Evolutionary conservation across 2,329 filamentous ascomycete species (phyloP).

Genomic region (Aspergillus intermedius): DNA sequence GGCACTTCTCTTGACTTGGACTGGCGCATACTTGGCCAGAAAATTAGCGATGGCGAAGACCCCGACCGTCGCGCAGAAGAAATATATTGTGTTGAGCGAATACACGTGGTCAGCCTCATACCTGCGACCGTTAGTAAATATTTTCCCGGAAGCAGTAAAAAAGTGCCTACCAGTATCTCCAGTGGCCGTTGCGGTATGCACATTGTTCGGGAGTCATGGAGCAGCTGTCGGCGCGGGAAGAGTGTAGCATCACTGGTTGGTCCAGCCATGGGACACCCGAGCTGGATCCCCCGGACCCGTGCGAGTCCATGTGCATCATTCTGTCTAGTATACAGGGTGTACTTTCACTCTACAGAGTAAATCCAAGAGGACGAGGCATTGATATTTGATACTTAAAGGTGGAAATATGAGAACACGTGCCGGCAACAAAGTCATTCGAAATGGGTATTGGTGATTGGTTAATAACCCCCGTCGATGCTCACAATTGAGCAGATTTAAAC

Average conservation of each 20-base stretch:
- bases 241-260: conserved; percentile 27
- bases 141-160: background rate
- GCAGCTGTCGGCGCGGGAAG: conserved; percentile 22
- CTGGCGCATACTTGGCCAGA: conserved; percentile 23
- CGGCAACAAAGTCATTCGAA: background rate
- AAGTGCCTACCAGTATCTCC: conserved; percentile 26
- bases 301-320: conserved; percentile 7
- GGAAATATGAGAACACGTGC: background rate
- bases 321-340: too few species aligned
- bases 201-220: conserved; percentile 25
- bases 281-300: conserved; percentile 4
- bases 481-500: conserved; percentile 23
- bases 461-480: conserved; percentile 9
- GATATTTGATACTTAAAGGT: too few species aligned
- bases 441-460: background rate
- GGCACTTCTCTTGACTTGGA: conserved; percentile 16
- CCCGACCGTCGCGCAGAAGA: conserved; percentile 46
- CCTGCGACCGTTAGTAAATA: conserved; percentile 25
- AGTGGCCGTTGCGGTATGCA: conserved; percentile 18
- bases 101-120: conserved; percentile 51
- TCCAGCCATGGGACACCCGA: conserved; percentile 23
- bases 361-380: background rate
- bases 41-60: conserved; percentile 42
- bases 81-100: conserved; percentile 47
- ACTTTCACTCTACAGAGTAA: too few species aligned